phyloP scores from a whole-genome alignment of 805 yeast species.

The Yarrowia osloensis region DNA sequence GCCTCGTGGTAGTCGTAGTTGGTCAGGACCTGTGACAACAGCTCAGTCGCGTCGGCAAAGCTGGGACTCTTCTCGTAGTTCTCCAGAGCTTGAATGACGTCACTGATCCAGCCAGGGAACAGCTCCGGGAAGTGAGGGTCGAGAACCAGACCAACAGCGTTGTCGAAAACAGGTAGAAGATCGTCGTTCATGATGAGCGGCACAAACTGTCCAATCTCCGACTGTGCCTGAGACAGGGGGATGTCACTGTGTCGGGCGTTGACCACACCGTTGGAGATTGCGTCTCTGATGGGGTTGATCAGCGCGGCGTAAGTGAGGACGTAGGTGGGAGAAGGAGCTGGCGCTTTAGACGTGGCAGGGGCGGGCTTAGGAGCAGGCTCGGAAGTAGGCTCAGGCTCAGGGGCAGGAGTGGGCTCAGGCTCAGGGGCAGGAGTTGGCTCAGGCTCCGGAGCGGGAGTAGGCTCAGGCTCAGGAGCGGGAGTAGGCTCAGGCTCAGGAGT shows the following conservation, averaged over 20 bases:
- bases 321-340: background rate
- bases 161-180: background rate
- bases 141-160: background rate
- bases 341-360: no score
- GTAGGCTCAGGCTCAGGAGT: no score
- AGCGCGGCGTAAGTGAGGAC: background rate
- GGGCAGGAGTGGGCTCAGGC: no score
- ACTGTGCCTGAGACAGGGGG: background rate
- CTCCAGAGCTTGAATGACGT: background rate
- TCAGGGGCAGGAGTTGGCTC: no score
- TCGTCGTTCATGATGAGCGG: background rate
- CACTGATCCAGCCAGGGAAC: background rate
- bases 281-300: background rate
- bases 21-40: background rate
- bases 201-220: background rate
- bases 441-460: no score
- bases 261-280: background rate
- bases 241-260: background rate
- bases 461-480: no score
- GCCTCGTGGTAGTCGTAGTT: background rate
- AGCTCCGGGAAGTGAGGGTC: background rate
- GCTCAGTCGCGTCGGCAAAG: background rate
- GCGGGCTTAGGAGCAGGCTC: no score
- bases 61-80: background rate
- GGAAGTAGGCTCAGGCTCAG: no score